A percentile compares a stretch with the other conserved stretches of the same genome.
Conservation (phyloP, 352 stramenopile genomes). For the Blastocystis sp. region DNA sequence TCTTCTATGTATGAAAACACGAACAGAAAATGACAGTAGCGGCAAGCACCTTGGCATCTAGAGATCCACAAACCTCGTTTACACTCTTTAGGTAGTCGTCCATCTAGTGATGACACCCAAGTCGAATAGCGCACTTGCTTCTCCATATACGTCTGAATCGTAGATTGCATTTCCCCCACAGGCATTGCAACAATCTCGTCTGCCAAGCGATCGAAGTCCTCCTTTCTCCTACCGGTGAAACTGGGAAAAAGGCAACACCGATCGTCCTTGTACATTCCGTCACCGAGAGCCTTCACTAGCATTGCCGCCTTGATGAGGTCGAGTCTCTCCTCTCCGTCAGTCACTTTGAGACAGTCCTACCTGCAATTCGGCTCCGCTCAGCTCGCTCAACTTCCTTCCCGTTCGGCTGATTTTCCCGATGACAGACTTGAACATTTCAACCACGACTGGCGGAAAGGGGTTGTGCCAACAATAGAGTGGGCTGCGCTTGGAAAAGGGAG, state of each 20-base stretch:
- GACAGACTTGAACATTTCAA: slow-evolving; percentile 44
- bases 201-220: slow-evolving; percentile 50
- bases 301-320: slow-evolving; percentile 60
- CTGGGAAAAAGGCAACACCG: background rate
- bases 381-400: slow-evolving; percentile 52
- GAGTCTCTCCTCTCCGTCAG: slow-evolving; percentile 18
- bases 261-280: slow-evolving; percentile 48
- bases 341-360: background rate
- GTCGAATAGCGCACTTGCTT: background rate
- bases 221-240: slow-evolving; percentile 39
- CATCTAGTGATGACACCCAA: background rate
- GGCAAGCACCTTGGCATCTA: background rate
- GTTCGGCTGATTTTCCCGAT: slow-evolving; percentile 52
- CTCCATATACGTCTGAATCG: slow-evolving; percentile 52
- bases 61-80: background rate
- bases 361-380: slow-evolving; percentile 54
- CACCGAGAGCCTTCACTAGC: slow-evolving; percentile 55
- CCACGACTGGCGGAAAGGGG: background rate
- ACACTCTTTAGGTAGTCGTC: slow-evolving; percentile 22
- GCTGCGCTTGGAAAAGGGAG: background rate
- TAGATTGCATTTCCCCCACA: slow-evolving; percentile 53
- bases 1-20: background rate
- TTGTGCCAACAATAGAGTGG: background rate
- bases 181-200: slow-evolving; percentile 44
- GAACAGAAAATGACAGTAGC: background rate